A percentile compares a stretch with the other conserved stretches of the same genome.
Conservation (phyloP, 2,329 filamentous ascomycete genomes). For the Neonectria neomacrospora region DNA sequence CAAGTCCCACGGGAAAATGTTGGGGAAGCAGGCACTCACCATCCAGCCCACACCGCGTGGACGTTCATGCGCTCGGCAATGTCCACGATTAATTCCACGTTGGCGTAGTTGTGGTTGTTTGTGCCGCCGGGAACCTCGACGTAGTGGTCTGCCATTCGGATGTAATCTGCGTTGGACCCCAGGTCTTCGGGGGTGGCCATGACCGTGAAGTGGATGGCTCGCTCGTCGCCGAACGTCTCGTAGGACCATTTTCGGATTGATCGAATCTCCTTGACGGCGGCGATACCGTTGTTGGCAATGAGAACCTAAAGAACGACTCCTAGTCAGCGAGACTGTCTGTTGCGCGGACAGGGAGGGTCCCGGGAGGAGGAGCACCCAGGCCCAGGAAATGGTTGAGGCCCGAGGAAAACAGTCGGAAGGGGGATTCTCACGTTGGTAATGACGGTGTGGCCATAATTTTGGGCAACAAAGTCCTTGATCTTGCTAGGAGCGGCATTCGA, state of each 20-base stretch:
- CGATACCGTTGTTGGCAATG: slow-evolving; percentile 99
- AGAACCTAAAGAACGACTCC: slow-evolving; percentile 72
- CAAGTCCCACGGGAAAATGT: slow-evolving; percentile 17
- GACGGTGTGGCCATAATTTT: slow-evolving; percentile 93
- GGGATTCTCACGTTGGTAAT: slow-evolving; percentile 86
- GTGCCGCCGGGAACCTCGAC: slow-evolving; percentile 98
- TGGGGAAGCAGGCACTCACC: slow-evolving; percentile 66
- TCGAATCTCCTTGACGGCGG: slow-evolving; percentile 98
- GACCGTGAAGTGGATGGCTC: slow-evolving; percentile 98
- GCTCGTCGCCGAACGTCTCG: slow-evolving; percentile 98
- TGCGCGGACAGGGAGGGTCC: slow-evolving; percentile 1
- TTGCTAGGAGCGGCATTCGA: slow-evolving; percentile 83
- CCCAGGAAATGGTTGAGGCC: not conserved
- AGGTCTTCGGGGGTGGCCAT: slow-evolving; percentile 99
- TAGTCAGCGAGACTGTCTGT: slow-evolving; percentile 27
- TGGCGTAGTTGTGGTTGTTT: slow-evolving; percentile 99
- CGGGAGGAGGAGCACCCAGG: slow-evolving; percentile 2
- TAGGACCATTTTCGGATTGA: slow-evolving; percentile 99
- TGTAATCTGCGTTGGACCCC: slow-evolving; percentile 97
- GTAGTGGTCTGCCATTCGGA: slow-evolving; percentile 99
- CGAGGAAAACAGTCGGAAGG: not conserved
- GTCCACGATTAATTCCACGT: slow-evolving; percentile 98
- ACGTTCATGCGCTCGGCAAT: slow-evolving; percentile 98
- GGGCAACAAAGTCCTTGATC: slow-evolving; percentile 95
- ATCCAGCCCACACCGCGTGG: slow-evolving; percentile 98